Evolutionary conservation across 345 rosid genomes (phyloP), one percentile per base, ranked within the genome.

Genomic region (Erodium maritimum): DNA sequence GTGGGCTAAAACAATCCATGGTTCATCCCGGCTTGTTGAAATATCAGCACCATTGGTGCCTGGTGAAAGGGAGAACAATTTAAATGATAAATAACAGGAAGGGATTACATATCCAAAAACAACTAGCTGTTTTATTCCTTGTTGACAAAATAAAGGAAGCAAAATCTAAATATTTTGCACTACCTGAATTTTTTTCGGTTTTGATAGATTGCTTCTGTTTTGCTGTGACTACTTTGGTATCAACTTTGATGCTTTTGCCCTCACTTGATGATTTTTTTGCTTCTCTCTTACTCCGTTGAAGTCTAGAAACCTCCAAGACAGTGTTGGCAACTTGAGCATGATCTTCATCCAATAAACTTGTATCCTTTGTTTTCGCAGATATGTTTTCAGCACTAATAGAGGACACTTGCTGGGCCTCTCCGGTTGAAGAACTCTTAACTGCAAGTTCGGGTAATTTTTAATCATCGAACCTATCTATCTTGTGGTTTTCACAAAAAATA

Each of bases 1-100:
- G 69, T 93, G 99, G 7, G 94, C 79, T 23, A 89, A 82, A 69
- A 82, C 46, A 12, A 86, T 85, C 99, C 99, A 93, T 14, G 96
- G 91, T 75, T 93, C 96, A 61, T 72, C 74, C 61, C 62, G 75
- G 67, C 21, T 60, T 5, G 33, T 1, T 3, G 77, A 66, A 34
- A 33, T 46, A 52, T 68, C 42, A 46, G 54, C 65, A 58, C 50
- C 64, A 67, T 29, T n/a, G n/a, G 6, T 29, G 19, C 23, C 11
- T 29, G 34, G 23, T 18, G 14, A 4, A 29, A 51, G 21, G 19
- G 57, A 45, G 37, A 16, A 29, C 23, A n/a, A n/a, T n/a, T 52
- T 5, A 34, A 59, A 67, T 14, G 21, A 54, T 52, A 64, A 24
- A 17, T 12, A 18, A 5, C 17, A 45, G 37, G n/a, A 14, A 54